Base-by-base conservation (phyloP, 1,284 basidiomycete species). In the Leccinum solheimii region DNA sequence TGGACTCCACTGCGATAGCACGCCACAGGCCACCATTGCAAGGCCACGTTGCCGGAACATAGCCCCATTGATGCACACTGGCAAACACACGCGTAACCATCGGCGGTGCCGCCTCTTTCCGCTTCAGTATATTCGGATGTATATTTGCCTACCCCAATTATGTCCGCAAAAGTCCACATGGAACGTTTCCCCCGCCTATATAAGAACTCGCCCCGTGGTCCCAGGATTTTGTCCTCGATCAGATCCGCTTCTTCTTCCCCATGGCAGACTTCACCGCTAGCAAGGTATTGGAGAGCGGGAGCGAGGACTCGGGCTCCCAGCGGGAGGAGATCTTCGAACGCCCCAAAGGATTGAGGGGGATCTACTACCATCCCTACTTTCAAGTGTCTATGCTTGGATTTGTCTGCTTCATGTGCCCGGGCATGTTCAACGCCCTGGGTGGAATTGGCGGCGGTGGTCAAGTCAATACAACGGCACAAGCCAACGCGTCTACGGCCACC, bases 361-460 rank as follows among this genome's bases (percentile, higher is more conserved):
- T 76, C 21, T 81, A 80, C 61, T 75, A 75, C 38, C 68, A 76
- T 34, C 75, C 81, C 11, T 63, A 70, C 45, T 76, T 76, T 38
- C 75, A 76, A 52, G 75, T 77, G 43, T 62, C 68, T 43, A 68
- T 81, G 71, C 72, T 81, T 48, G 79, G 78, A 19, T 73, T 81
- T 53, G 75, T 80, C 23, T 81, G 79, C 61, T 82, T 82, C 69
- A 70, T 73, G 69, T 76, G 74, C 23, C 74, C 72, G 10, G 72
- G 72, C 32, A 73, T 73, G 74, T 73, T 75, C 26, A 73, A 73
- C 27, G 72, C 75, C 10, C 43, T 73, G 9, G 63, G 64, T 30
- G 89, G 89, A 34, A 80, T 92, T 57, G 90, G 90, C 16, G 89
- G 80, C 38, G 89, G 87, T 45, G 90, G 90, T 14, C 86, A 87